Conservation (phyloP, 129 eudicot genomes). For the Lonicera japonica region DNA sequence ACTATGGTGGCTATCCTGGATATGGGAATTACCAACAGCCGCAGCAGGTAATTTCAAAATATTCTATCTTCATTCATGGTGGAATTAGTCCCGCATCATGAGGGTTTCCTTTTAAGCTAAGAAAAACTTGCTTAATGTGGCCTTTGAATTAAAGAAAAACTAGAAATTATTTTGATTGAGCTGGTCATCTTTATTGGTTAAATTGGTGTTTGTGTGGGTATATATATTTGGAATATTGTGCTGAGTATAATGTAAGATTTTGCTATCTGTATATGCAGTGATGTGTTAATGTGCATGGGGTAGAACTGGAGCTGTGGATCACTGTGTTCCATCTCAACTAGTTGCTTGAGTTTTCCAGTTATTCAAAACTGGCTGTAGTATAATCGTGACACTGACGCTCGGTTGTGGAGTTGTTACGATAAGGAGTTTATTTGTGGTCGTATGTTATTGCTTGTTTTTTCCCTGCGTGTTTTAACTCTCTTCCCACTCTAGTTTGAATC, state of each 20-base stretch:
- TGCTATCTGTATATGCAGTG: conserved; percentile 2
- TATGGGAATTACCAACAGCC: conserved; percentile 82
- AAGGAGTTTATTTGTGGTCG: background rate
- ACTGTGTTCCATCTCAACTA: background rate
- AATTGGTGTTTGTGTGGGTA: no score
- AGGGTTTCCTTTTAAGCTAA: conserved; percentile 20
- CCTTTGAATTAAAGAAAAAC: no score
- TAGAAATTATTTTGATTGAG: no score
- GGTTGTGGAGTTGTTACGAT: background rate
- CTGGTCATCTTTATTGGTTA: no score
- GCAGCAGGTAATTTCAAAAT: conserved; percentile 53
- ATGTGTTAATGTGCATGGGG: background rate
- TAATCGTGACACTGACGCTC: background rate
- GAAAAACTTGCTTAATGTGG: no score
- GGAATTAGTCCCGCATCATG: conserved; percentile 14
- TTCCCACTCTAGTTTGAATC: background rate
- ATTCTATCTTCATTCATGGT: conserved; percentile 32
- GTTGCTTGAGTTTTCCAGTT: background rate
- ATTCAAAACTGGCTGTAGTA: background rate
- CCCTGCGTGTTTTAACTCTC: background rate
- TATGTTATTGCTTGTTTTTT: background rate
- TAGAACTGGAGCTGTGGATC: background rate
- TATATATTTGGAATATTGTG: conserved; percentile 73
- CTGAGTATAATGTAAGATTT: background rate
- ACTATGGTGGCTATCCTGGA: conserved; percentile 78